Evolutionary conservation across 108 stramenopile genomes (phyloP).

Genomic region (Discostella stelligeroides): DNA sequence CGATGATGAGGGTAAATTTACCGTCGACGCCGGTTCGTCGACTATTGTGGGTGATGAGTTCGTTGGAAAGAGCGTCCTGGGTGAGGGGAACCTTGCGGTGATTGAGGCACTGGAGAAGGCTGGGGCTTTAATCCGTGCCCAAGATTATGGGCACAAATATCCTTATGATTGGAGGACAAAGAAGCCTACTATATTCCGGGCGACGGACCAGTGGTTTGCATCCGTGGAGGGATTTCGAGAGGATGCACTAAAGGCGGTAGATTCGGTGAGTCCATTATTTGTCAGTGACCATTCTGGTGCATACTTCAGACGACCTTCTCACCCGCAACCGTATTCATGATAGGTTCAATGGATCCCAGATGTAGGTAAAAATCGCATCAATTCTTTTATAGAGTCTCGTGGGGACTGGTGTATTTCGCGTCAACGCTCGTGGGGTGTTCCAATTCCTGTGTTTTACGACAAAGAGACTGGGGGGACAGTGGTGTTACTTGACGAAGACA

Average conservation of each 20-base stretch:
- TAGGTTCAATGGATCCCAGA: slow-evolving; percentile 95
- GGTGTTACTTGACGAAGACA: slow-evolving; percentile 87
- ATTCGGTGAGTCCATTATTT: slow-evolving; percentile 65
- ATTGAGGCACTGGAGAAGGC: slow-evolving; percentile 78
- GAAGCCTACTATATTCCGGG: slow-evolving; percentile 98
- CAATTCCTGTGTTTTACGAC: slow-evolving; percentile 97
- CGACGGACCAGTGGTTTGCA: slow-evolving; percentile 99
- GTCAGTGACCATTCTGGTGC: not conserved
- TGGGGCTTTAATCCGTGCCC: slow-evolving; percentile 81
- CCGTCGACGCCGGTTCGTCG: slow-evolving; percentile 84
- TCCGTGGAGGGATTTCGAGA: slow-evolving; percentile 94
- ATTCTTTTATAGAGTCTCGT: slow-evolving; percentile 83
- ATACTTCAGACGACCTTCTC: too few species aligned
- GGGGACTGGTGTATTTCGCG: slow-evolving; percentile 99
- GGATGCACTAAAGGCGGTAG: slow-evolving; percentile 85
- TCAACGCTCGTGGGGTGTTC: slow-evolving; percentile 98
- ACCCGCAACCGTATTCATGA: slow-evolving; percentile 53
- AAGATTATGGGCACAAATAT: slow-evolving; percentile 97
- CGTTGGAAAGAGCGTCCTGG: slow-evolving; percentile 84
- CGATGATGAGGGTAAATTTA: slow-evolving; percentile 94
- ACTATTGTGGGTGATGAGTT: slow-evolving; percentile 64
- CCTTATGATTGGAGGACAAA: slow-evolving; percentile 99
- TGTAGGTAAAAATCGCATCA: slow-evolving; percentile 92
- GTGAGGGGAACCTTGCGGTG: slow-evolving; percentile 89
- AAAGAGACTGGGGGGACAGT: slow-evolving; percentile 76